Conservation (phyloP, 352 stramenopile genomes). For the Phytophthora idaei region DNA sequence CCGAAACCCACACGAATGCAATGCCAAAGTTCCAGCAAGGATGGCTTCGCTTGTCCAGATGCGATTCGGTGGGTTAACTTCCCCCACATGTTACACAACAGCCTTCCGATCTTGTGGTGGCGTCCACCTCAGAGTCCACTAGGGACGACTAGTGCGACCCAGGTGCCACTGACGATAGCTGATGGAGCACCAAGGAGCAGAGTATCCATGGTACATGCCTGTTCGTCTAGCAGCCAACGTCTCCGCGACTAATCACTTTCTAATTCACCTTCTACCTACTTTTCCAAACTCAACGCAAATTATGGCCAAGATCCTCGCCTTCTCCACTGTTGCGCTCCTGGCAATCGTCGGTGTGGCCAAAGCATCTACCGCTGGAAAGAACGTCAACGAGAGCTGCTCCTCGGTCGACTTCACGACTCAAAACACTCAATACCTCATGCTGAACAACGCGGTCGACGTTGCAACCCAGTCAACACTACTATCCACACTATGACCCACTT, state of each 20-base stretch:
- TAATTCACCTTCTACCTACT: slow-evolving; percentile 11
- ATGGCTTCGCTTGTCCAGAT: background rate
- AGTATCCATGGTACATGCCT: background rate
- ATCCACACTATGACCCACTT: slow-evolving; percentile 40
- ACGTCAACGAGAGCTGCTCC: slow-evolving; percentile 33
- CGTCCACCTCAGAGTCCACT: slow-evolving; percentile 2
- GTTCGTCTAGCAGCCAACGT: background rate
- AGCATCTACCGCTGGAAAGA: background rate
- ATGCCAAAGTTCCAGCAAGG: background rate
- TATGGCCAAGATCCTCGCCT: slow-evolving; percentile 15
- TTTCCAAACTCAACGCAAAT: background rate
- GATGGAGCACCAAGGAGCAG: slow-evolving; percentile 7
- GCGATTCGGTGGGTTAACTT: slow-evolving; percentile 5
- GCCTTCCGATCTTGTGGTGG: slow-evolving; percentile 17
- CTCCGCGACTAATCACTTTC: slow-evolving; percentile 14
- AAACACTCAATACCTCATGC: slow-evolving; percentile 39
- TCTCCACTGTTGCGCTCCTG: background rate
- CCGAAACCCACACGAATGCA: background rate
- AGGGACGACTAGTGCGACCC: background rate
- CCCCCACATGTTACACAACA: slow-evolving; percentile 10
- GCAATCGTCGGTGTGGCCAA: slow-evolving; percentile 1
- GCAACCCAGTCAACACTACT: slow-evolving; percentile 24
- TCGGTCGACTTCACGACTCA: slow-evolving; percentile 48
- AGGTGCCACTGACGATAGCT: slow-evolving; percentile 17
- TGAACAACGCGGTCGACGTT: slow-evolving; percentile 50